A percentile compares a stretch with the other conserved stretches of the same genome.
These are phyloP conservation scores for Exophiala dermatitidis DNA, from an alignment of 2,329 filamentous ascomycete species.

Conservation along the genomic window DNA sequence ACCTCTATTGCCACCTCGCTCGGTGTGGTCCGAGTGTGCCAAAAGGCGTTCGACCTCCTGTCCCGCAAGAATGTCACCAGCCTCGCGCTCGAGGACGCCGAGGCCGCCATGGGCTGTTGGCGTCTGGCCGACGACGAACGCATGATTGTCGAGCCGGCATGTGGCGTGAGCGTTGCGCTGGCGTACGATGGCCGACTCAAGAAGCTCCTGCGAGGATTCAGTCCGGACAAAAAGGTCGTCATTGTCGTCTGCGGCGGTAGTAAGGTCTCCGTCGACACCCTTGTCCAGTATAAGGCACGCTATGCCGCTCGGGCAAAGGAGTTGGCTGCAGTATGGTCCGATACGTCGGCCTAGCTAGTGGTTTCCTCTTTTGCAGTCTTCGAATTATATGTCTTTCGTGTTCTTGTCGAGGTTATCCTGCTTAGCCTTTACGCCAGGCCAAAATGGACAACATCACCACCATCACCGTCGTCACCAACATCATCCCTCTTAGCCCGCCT, in stretches of 20 bases:
- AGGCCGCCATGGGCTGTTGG: conserved; percentile 73
- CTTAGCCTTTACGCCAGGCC: too few species aligned
- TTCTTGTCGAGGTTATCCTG: too few species aligned
- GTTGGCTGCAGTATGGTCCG: not conserved
- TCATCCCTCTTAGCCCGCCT: too few species aligned
- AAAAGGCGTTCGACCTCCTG: conserved; percentile 59
- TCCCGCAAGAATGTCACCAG: conserved; percentile 46
- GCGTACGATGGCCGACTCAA: conserved; percentile 16
- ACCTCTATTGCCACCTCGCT: conserved; percentile 68
- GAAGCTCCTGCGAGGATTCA: conserved; percentile 8
- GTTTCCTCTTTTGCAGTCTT: too few species aligned
- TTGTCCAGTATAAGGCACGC: conserved; percentile 31
- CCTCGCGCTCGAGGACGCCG: conserved; percentile 62
- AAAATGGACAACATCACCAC: too few species aligned
- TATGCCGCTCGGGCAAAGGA: conserved; percentile 3
- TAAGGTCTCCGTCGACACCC: conserved; percentile 55
- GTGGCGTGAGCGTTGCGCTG: conserved; percentile 65
- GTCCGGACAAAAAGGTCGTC: conserved; percentile 62
- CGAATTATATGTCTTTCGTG: too few species aligned
- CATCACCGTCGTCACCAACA: too few species aligned
- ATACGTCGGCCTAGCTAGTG: not conserved
- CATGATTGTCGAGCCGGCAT: conserved; percentile 74
- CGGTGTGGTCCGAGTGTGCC: conserved; percentile 61
- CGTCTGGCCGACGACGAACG: conserved; percentile 74
- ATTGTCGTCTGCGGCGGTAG: conserved; percentile 77